Conservation (phyloP, 805 yeast genomes). For the Pichia thaimueangensis region DNA sequence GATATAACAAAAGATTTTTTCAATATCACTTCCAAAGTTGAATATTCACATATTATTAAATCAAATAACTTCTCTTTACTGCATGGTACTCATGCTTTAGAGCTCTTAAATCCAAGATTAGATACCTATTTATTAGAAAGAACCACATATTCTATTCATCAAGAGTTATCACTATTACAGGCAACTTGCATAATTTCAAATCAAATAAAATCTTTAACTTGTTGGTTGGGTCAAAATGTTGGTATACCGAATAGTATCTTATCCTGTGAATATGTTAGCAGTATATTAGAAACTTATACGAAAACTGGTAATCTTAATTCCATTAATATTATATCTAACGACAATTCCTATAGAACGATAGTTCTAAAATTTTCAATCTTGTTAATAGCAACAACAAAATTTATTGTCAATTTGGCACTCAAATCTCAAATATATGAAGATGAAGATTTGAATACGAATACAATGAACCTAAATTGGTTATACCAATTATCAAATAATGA, state of each 20-base stretch:
- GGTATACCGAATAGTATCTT: conserved; percentile 72
- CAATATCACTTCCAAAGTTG: conserved; percentile 25
- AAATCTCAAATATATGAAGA: conserved; percentile 64
- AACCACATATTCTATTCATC: conserved; percentile 38
- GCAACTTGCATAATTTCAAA: conserved; percentile 44
- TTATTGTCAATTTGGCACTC: conserved; percentile 39
- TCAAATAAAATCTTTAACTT: conserved; percentile 46
- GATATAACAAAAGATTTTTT: conserved; percentile 57
- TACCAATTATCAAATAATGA: conserved; percentile 9
- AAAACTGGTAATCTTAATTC: background rate
- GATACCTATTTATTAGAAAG: conserved; percentile 70
- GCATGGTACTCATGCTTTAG: conserved; percentile 86
- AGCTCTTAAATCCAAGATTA: conserved; percentile 60
- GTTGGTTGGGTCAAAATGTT: conserved; percentile 68
- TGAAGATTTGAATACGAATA: conserved; percentile 64
- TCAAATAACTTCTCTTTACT: conserved; percentile 56
- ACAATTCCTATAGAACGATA: conserved; percentile 34
- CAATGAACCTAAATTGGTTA: conserved; percentile 47
- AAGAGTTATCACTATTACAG: conserved; percentile 32
- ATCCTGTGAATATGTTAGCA: conserved; percentile 58
- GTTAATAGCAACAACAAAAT: conserved; percentile 46
- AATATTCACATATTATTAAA: conserved; percentile 51
- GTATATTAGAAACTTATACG: conserved; percentile 7
- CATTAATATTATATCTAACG: background rate
- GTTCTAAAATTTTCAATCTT: conserved; percentile 48